Evolutionary conservation across 140 eudicot genomes (phyloP), one percentile per base, ranked within the genome.

Genomic region (Senecio squalidus): DNA sequence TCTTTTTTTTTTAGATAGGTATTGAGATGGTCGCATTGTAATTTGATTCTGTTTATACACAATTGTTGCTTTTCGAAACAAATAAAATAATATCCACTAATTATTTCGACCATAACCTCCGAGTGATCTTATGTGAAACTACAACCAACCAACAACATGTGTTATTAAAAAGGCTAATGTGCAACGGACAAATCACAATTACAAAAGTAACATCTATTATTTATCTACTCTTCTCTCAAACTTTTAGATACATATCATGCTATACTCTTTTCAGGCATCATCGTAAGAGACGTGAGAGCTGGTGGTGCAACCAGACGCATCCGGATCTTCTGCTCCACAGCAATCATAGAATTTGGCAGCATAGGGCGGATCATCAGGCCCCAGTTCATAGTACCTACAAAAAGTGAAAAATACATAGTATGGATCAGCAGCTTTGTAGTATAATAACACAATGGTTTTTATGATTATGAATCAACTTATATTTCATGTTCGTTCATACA

Each of bases 261-360:
- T 47, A 63, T 25, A 49, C 40, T 41, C 43, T 34, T n/a, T 16
- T 61, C 55, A 76, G 5, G 76, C 68, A 20, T 89, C 89, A 65
- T 89, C 95, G 52, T 80, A 89, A 8, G 97, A 85, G 71, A 85
- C 10, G 51, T 89, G 97, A 50, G 55, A 80, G 69, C 72, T 66
- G 58, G 95, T 72, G 51, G 79, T 82, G 73, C 97, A 89, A 51
- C 97, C 97, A 62, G 84, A 62, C 46, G 97, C 84, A 11, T 62
- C 52, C 0, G 82, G 84, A 55, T 89, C 93, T 74, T 89, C 97
- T 18, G 97, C 93, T 62, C 97, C 97, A 62, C 97, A 89, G 44
- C 97, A 89, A 71, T 89, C 97, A 51, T 89, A 85, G 63, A 89
- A 89, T 55, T 80, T 89, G 33, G 97, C 97, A 56, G 95, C 97